Percentiles rank a stretch among this genome's conserved stretches.
Conservation (phyloP, 148 eudicot genomes). For the Chenopodium formosanum region DNA sequence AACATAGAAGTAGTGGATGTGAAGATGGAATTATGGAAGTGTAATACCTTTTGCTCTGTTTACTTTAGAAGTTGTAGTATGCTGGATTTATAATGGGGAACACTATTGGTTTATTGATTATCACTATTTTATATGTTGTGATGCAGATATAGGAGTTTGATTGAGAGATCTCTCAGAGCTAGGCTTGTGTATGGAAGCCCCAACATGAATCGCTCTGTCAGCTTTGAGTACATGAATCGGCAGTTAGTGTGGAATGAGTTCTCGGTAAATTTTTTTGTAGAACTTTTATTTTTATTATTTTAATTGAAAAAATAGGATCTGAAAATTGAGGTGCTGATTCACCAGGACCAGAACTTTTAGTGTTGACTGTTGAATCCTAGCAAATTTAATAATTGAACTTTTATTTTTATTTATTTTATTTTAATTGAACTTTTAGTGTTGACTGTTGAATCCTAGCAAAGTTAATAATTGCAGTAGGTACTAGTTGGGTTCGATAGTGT, state of each 20-base stretch:
- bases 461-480: too few relatives aligned
- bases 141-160: slow-evolving; percentile 82
- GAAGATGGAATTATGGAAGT: not conserved
- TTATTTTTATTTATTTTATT: too few relatives aligned
- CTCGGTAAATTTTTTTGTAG: slow-evolving; percentile 61
- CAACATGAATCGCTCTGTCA: slow-evolving; percentile 90
- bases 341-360: not conserved
- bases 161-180: slow-evolving; percentile 84
- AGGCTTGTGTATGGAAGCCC: slow-evolving; percentile 97
- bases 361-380: not conserved
- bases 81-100: not conserved
- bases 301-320: not conserved
- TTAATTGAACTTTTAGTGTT: not conserved
- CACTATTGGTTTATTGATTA: not conserved
- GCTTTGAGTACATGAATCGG: slow-evolving; percentile 99
- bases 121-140: not conserved
- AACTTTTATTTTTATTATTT: not conserved
- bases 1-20: not conserved
- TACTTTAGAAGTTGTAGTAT: not conserved
- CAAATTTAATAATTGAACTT: not conserved
- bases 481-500: not conserved
- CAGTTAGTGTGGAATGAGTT: slow-evolving; percentile 99
- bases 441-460: not conserved
- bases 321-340: not conserved
- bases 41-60: not conserved